Evolutionary conservation across 208 protist species (phyloP).

Genomic region (Crithidia sp.): DNA sequence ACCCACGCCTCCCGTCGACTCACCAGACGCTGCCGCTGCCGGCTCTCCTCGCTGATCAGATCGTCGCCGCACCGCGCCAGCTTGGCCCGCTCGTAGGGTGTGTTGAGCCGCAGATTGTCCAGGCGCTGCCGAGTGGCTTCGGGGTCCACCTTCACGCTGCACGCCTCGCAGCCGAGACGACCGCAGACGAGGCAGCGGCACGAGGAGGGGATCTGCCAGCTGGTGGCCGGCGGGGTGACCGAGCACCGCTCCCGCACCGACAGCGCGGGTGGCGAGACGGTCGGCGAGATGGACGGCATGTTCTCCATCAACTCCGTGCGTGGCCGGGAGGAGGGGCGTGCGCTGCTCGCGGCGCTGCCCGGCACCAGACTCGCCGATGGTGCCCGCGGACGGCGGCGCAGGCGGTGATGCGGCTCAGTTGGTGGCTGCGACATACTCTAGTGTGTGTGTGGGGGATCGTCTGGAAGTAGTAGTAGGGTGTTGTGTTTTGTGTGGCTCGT

Average conservation of each 20-base stretch:
- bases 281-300: slow-evolving; percentile 23
- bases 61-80: slow-evolving; percentile 56
- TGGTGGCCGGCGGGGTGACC: slow-evolving; percentile 19
- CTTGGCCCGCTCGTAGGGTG: slow-evolving; percentile 80
- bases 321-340: slow-evolving; percentile 27
- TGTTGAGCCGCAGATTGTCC: slow-evolving; percentile 69
- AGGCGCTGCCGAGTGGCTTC: slow-evolving; percentile 53
- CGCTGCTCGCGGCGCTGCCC: slow-evolving; percentile 14
- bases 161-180: slow-evolving; percentile 54
- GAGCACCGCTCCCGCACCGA: slow-evolving; percentile 29
- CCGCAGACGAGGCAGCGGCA: slow-evolving; percentile 77
- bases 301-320: slow-evolving; percentile 26
- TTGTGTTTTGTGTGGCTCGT: not conserved
- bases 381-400: slow-evolving; percentile 25
- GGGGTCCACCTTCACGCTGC: slow-evolving; percentile 53
- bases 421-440: slow-evolving; percentile 11
- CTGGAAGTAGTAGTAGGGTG: no score
- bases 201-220: slow-evolving; percentile 75
- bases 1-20: slow-evolving; percentile 41
- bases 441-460: no score
- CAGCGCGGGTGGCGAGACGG: slow-evolving; percentile 26
- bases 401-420: not conserved
- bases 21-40: slow-evolving; percentile 46
- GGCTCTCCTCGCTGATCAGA: slow-evolving; percentile 50
- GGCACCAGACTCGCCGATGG: slow-evolving; percentile 9